A percentile compares a stretch with the other conserved stretches of the same genome.
These are phyloP conservation scores for Anisodus tanguticus DNA, from an alignment of 257 asterid genomes.

Conservation along the genomic window DNA sequence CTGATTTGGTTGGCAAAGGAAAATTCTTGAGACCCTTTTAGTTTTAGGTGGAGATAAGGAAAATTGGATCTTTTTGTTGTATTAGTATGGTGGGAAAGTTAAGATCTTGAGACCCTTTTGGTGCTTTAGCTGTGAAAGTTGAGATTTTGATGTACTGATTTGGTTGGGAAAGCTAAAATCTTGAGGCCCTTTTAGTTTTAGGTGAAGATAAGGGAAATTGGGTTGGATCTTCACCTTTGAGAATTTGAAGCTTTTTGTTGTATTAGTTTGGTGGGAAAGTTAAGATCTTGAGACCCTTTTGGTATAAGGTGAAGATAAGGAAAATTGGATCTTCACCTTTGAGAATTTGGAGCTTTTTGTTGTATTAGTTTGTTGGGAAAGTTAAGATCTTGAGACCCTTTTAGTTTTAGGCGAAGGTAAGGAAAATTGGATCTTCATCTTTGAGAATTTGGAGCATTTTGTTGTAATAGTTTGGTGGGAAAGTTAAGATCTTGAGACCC, in stretches of 20 bases:
- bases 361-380: background rate
- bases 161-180: conserved; percentile 18
- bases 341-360: conserved; percentile 8
- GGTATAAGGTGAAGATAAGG: too few relatives aligned
- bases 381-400: conserved; percentile 27
- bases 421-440: background rate
- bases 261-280: background rate
- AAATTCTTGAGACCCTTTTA: too few relatives aligned
- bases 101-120: conserved; percentile 26
- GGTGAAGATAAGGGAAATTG: background rate
- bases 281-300: conserved; percentile 25
- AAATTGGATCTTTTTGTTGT: too few relatives aligned
- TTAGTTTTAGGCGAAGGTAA: background rate
- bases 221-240: background rate
- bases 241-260: background rate
- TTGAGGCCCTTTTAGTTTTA: conserved; percentile 15
- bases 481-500: conserved; percentile 30
- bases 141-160: conserved; percentile 12
- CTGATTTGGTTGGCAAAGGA: too few relatives aligned
- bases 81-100: too few relatives aligned
- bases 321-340: background rate
- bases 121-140: background rate
- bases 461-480: background rate
- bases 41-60: too few relatives aligned
- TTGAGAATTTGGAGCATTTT: background rate